phyloP scores from a whole-genome alignment of 208 protist species.

The Wallacemonas sp. region DNA sequence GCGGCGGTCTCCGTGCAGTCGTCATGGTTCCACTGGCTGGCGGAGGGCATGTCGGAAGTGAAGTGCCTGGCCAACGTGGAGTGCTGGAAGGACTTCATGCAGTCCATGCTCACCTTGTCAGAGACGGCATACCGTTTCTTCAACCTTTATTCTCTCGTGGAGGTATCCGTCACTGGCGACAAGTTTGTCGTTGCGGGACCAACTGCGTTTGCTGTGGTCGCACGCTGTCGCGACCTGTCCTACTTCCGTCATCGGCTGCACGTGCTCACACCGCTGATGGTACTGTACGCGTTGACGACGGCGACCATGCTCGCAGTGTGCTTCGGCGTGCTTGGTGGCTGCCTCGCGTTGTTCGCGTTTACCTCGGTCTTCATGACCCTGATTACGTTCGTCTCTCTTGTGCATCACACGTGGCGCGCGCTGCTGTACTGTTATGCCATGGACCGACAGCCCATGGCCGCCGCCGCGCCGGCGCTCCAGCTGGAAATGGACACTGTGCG shows the following conservation, averaged over 20 bases:
- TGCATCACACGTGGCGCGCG: not conserved
- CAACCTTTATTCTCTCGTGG: not conserved
- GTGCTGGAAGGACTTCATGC: conserved; percentile 1
- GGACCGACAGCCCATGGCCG: not conserved
- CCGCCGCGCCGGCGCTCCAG: conserved; percentile 1
- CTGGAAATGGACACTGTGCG: not conserved
- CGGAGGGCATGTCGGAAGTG: not conserved
- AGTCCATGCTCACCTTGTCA: not conserved
- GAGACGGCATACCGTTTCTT: conserved; percentile 6
- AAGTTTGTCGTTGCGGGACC: not conserved
- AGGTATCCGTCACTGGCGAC: not conserved
- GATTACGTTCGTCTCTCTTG: not conserved
- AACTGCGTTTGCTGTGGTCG: not conserved
- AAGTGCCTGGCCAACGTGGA: not conserved
- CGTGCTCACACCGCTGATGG: not conserved
- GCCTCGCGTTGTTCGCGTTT: not conserved
- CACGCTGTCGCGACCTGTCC: not conserved
- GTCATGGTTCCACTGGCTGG: not conserved
- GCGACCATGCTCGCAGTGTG: not conserved
- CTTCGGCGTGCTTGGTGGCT: not conserved
- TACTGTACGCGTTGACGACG: not conserved
- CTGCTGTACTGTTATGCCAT: not conserved
- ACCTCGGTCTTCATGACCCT: not conserved
- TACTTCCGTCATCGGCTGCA: conserved; percentile 7
- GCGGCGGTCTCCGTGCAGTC: conserved; percentile 1